Conservation (phyloP, 1,284 basidiomycete species). For the Marasmius tenuissimus region DNA sequence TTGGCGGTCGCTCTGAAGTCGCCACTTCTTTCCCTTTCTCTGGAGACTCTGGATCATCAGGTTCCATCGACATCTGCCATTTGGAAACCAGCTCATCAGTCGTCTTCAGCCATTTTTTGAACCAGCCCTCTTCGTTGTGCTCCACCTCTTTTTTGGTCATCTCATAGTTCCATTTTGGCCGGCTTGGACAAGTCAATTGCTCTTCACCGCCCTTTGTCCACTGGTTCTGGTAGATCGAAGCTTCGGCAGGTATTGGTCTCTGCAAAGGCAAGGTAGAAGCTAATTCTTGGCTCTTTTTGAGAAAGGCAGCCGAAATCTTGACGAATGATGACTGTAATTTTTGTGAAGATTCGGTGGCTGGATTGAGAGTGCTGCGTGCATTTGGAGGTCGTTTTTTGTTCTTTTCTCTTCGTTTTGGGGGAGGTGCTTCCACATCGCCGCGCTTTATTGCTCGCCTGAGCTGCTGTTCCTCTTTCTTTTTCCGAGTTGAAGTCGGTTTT, state of each 20-base stretch:
- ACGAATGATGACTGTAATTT: slow-evolving; percentile 74
- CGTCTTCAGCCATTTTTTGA: slow-evolving; percentile 71
- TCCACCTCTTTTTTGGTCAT: slow-evolving; percentile 88
- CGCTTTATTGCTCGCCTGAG: slow-evolving; percentile 82
- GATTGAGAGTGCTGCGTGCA: slow-evolving; percentile 16
- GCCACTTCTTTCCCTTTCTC: slow-evolving; percentile 19
- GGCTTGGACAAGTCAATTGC: slow-evolving; percentile 53
- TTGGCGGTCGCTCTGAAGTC: slow-evolving; percentile 19
- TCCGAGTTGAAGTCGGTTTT: slow-evolving; percentile 63
- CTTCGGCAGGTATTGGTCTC: slow-evolving; percentile 56
- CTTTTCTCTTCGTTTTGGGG: slow-evolving; percentile 29
- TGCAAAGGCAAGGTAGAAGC: slow-evolving; percentile 54
- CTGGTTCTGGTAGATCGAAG: slow-evolving; percentile 42
- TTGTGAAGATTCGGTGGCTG: slow-evolving; percentile 40
- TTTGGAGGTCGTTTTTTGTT: slow-evolving; percentile 28
- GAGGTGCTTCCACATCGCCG: slow-evolving; percentile 57
- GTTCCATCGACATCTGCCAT: slow-evolving; percentile 44
- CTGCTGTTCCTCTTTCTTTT: slow-evolving; percentile 71
- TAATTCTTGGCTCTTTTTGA: slow-evolving; percentile 60
- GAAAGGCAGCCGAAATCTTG: slow-evolving; percentile 60
- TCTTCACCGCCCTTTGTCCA: slow-evolving; percentile 20
- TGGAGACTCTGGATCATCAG: slow-evolving; percentile 2
- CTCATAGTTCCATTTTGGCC: slow-evolving; percentile 84
- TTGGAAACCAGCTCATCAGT: slow-evolving; percentile 56
- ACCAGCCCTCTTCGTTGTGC: slow-evolving; percentile 78